Conservation (phyloP, 805 yeast genomes). For the Lachancea kluyveri region DNA sequence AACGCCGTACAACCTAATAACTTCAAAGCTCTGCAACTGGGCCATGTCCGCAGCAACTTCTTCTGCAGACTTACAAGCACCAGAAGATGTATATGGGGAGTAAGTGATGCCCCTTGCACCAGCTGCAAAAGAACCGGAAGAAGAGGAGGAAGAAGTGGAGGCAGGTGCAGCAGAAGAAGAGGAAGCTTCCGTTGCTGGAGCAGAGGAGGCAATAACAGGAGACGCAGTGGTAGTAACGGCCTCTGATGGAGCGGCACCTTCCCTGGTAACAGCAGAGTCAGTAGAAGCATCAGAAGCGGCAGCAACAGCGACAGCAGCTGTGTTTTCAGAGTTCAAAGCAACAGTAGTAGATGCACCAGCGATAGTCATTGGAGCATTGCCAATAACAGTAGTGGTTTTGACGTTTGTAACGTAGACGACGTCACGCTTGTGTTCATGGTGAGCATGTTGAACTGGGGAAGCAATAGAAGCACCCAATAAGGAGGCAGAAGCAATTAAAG, state of each 20-base stretch:
- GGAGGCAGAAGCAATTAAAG: conserved; percentile 40
- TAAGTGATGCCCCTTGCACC: conserved; percentile 71
- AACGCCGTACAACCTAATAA: conserved; percentile 79
- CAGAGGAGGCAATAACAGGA: conserved; percentile 16
- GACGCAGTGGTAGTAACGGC: conserved; percentile 15
- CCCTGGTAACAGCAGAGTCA: conserved; percentile 9
- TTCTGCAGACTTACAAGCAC: conserved; percentile 58
- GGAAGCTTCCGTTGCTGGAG: conserved; percentile 31
- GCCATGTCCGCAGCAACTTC: conserved; percentile 57
- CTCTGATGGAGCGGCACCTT: conserved; percentile 10
- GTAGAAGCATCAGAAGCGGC: conserved; percentile 11
- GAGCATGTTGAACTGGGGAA: conserved; percentile 56
- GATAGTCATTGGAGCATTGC: conserved; percentile 12
- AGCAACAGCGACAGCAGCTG: conserved; percentile 18
- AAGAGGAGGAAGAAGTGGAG: conserved; percentile 29
- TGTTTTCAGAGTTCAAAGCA: conserved; percentile 19
- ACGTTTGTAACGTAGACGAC: conserved; percentile 44
- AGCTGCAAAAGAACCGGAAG: conserved; percentile 31
- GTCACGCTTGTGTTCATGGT: conserved; percentile 54
- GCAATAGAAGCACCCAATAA: conserved; percentile 47
- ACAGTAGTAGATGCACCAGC: conserved; percentile 22
- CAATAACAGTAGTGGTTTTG: conserved; percentile 40
- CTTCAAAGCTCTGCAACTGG: conserved; percentile 42
- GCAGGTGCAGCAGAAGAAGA: conserved; percentile 30
- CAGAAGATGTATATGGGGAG: conserved; percentile 68